phyloP scores from a whole-genome alignment of 805 yeast species.

The Ogataea trehaloabstinens region DNA sequence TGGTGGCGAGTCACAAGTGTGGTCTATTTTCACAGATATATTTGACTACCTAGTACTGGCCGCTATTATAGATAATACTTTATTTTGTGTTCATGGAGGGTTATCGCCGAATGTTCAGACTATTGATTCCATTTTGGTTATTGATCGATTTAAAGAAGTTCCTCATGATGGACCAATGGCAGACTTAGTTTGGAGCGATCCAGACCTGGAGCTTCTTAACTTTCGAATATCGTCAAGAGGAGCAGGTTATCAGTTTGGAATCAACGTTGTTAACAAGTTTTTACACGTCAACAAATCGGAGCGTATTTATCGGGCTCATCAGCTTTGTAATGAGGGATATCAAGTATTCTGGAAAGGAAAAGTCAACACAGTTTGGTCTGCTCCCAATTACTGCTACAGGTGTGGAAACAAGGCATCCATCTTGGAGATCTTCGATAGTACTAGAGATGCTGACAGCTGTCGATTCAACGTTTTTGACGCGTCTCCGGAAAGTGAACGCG shows the following conservation, averaged over 20 bases:
- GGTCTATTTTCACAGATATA: slow-evolving; percentile 87
- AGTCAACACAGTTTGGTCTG: slow-evolving; percentile 96
- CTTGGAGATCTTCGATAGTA: slow-evolving; percentile 66
- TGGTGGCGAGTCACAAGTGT: slow-evolving; percentile 68
- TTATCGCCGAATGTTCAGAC: slow-evolving; percentile 93
- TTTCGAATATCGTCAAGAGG: slow-evolving; percentile 93
- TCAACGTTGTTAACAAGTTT: slow-evolving; percentile 85
- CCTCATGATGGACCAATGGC: slow-evolving; percentile 99
- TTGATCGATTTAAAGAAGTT: slow-evolving; percentile 89
- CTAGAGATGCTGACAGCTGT: slow-evolving; percentile 59
- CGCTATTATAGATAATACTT: slow-evolving; percentile 84
- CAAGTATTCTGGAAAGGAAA: slow-evolving; percentile 88
- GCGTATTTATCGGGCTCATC: slow-evolving; percentile 91
- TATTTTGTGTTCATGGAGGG: slow-evolving; percentile 97
- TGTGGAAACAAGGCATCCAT: slow-evolving; percentile 98
- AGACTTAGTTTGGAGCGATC: slow-evolving; percentile 97
- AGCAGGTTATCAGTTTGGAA: slow-evolving; percentile 96
- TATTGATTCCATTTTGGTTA: slow-evolving; percentile 83
- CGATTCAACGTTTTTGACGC: slow-evolving; percentile 92
- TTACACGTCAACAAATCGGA: slow-evolving; percentile 72
- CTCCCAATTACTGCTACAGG: slow-evolving; percentile 95
- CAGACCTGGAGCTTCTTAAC: slow-evolving; percentile 77
- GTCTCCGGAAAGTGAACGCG: slow-evolving; percentile 86
- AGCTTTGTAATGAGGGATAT: slow-evolving; percentile 93
- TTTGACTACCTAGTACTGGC: slow-evolving; percentile 89